Percentiles rank a stretch among this genome's conserved stretches.
phyloP scores from a whole-genome alignment of 75 land plant genomes.

The Azolla pinnata region DNA sequence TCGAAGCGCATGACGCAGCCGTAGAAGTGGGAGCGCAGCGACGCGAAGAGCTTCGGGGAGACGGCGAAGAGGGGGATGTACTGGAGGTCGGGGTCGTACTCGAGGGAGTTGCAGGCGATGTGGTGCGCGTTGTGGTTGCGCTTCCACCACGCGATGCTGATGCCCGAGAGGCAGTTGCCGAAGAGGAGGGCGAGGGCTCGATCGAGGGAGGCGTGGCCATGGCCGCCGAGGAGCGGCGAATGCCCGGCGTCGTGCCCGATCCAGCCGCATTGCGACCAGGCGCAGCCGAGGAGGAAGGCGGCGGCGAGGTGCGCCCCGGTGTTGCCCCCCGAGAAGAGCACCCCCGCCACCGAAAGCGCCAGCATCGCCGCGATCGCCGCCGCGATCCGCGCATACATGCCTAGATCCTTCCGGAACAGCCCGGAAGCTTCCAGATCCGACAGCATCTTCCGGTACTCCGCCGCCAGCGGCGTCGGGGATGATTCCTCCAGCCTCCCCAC shows the following conservation, averaged over 20 bases:
- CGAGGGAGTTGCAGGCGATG: constrained; percentile 58
- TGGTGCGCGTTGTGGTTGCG: constrained; percentile 83
- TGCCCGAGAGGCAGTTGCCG: constrained; percentile 65
- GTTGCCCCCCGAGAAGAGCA: constrained; percentile 24
- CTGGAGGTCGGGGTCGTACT: constrained; percentile 75
- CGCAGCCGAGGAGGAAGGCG: constrained; percentile 43
- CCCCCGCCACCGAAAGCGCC: constrained; percentile 36
- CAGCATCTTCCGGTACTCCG: constrained; percentile 42
- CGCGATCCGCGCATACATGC: constrained; percentile 5
- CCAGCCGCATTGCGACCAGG: constrained; percentile 66
- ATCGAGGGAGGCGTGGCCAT: constrained; percentile 21
- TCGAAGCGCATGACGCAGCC: constrained; percentile 52
- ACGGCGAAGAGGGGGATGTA: constrained; percentile 75
- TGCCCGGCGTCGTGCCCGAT: constrained; percentile 79
- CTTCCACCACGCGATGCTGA: constrained; percentile 80
- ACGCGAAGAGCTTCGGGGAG: constrained; percentile 43
- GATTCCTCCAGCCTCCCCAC: constrained; percentile 41
- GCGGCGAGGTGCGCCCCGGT: constrained; percentile 31
- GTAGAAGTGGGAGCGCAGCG: constrained; percentile 46
- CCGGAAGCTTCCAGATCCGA: constrained; percentile 44
- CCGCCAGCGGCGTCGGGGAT: constrained; percentile 42
- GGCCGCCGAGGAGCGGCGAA: constrained; percentile 32
- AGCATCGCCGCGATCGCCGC: constrained; percentile 11
- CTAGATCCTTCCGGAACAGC: constrained; percentile 32
- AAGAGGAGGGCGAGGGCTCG: constrained; percentile 28